Base-by-base conservation (phyloP, 176 grass and related monocot genomes). In the Puya raimondii region DNA sequence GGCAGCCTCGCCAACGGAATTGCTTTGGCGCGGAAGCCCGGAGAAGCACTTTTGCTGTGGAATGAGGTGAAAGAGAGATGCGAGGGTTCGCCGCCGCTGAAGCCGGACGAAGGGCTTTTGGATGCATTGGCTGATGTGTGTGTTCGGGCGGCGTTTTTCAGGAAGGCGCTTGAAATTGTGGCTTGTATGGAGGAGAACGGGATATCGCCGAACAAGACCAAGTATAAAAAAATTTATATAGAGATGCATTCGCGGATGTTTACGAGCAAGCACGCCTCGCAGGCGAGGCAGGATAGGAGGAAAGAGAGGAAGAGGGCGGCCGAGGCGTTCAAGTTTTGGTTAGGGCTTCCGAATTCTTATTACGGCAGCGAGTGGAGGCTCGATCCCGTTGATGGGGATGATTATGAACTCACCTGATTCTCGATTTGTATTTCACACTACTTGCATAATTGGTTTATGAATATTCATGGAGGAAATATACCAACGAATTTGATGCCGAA, bases 281-380 rank as follows among this genome's bases (percentile, higher is more conserved):
- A 90, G 67, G 93, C 93, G 0, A 53, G 93, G 52, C 89, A 78
- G 79, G 86, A 96, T 49, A 78, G 93, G 1, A 51, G 93, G 68
- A 70, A 49, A 26, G 88, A 92, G 65, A 71, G 93, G 42, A 88
- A 85, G 73, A 79, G 89, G 29, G 88, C 93, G 0, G 93, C 89
- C 0, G 93, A 96, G 84, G 93, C 93, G 0, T 96, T 96, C 75
- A 96, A 96, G 71, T 96, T 96, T 78, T 96, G 93, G 88, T 86
- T 96, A 17, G 93, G 93, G 20, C 82, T 96, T 27, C 88, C 88
- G 1, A 96, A 96, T 79, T 85, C 81, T 0, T 96, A 96, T 82
- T 96, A 96, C 47, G 86, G 81, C 68, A 74, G 71, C 53, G 89
- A 92, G 25, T 96, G 92, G 92, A 80, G 70, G 51, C n/a, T 82